A percentile compares a stretch with the other conserved stretches of the same genome.
phyloP scores from a whole-genome alignment of 805 yeast species.

The Zygoascus biomembranicola region DNA sequence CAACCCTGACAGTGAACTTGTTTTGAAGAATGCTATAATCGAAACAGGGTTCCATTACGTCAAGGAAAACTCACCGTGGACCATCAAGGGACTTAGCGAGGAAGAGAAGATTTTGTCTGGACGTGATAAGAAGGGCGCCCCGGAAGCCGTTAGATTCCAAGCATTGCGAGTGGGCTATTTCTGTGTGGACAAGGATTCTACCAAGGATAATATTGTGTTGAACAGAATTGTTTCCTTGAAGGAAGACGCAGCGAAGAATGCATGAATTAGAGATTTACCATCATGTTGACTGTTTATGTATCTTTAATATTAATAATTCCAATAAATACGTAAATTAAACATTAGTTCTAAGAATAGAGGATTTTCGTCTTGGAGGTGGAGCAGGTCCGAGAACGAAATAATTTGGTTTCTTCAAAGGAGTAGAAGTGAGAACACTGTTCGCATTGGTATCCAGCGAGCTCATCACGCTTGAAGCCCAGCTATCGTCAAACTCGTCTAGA shows the following conservation, averaged over 20 bases:
- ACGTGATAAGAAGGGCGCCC: constrained; percentile 43
- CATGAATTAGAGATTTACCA: not conserved
- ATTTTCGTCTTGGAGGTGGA: not conserved
- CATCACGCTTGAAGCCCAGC: not conserved
- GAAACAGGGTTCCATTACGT: constrained; percentile 73
- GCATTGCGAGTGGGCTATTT: constrained; percentile 95
- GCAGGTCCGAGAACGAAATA: not conserved
- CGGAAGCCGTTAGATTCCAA: constrained; percentile 92
- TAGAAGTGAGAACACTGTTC: not conserved
- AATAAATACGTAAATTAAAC: not conserved
- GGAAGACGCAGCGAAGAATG: constrained; percentile 46
- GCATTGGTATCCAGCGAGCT: not conserved
- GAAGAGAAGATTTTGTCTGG: constrained; percentile 68
- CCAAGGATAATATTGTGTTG: constrained; percentile 53
- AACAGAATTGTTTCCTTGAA: constrained; percentile 92
- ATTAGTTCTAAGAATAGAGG: not conserved
- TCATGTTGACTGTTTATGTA: not conserved
- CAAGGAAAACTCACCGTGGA: constrained; percentile 66
- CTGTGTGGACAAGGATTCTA: constrained; percentile 76
- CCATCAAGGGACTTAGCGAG: constrained; percentile 44
- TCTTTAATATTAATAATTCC: not conserved
- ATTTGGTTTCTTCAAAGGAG: not conserved
- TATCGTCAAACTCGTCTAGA: not conserved
- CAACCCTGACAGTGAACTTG: constrained; percentile 68
- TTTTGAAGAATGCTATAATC: constrained; percentile 56